Conservation (phyloP, 768 basidiomycete genomes). For the Suillus hirtellus region DNA sequence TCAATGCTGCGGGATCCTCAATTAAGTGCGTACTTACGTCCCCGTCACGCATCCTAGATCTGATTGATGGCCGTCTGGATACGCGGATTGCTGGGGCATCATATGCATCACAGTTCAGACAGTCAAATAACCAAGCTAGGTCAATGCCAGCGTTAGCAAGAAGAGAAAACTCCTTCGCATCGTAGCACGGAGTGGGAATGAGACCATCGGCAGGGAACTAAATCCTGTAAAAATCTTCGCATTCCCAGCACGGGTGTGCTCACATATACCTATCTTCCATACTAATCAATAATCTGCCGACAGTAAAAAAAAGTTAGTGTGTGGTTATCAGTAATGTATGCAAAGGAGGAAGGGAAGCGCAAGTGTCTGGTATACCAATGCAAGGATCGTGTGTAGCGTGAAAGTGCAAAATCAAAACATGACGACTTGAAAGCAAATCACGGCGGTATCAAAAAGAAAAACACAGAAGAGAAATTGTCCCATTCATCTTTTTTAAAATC, state of each 20-base stretch:
- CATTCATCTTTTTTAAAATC: constrained; percentile 19
- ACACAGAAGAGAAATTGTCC: constrained; percentile 4
- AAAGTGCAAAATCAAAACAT: constrained; percentile 9
- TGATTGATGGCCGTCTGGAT: background rate
- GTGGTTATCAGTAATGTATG: constrained; percentile 10
- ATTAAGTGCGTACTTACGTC: background rate
- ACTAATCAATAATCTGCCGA: constrained; percentile 3
- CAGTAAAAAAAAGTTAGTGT: constrained; percentile 4
- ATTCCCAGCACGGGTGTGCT: background rate
- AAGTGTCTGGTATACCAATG: constrained; percentile 6
- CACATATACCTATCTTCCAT: background rate
- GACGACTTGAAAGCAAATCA: constrained; percentile 8
- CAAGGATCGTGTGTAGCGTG: constrained; percentile 7
- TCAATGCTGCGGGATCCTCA: background rate
- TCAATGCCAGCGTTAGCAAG: background rate
- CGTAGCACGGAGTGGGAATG: background rate
- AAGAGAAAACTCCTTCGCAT: background rate
- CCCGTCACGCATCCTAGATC: too few species aligned
- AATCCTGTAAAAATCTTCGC: background rate
- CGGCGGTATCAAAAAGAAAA: background rate
- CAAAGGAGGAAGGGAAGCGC: background rate
- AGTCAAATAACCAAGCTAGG: background rate
- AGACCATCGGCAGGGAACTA: background rate
- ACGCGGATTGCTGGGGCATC: background rate
- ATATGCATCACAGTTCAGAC: background rate